These are phyloP conservation scores for Kalaharituber pfeilii DNA, from an alignment of 2,329 filamentous ascomycete genomes.

Conservation along the genomic window DNA sequence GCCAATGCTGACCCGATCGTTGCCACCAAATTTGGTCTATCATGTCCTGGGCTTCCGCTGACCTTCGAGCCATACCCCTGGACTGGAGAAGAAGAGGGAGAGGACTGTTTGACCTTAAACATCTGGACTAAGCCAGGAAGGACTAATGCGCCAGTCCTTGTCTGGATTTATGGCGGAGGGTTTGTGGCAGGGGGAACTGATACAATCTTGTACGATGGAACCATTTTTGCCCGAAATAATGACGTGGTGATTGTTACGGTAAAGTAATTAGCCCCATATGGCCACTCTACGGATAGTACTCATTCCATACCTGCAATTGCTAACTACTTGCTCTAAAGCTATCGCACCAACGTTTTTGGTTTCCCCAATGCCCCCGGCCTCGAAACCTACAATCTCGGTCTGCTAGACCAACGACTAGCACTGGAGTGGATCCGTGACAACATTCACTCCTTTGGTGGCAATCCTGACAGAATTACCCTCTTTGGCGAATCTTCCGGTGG, in stretches of 20 bases:
- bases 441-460: slow-evolving; percentile 38
- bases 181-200: slow-evolving; percentile 1
- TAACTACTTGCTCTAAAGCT: too few species aligned
- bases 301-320: neutral
- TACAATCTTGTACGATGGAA: neutral
- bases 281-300: neutral
- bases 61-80: neutral
- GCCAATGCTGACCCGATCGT: neutral
- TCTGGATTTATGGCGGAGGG: slow-evolving; percentile 4
- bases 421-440: slow-evolving; percentile 38
- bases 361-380: slow-evolving; percentile 8
- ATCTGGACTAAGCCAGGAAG: neutral
- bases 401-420: slow-evolving; percentile 37
- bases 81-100: neutral
- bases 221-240: neutral
- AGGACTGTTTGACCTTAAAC: slow-evolving; percentile 3
- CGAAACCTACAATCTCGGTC: slow-evolving; percentile 13
- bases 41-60: neutral
- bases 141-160: neutral
- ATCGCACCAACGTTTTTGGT: slow-evolving; percentile 15
- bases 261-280: neutral
- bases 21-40: slow-evolving; percentile 3
- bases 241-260: neutral
- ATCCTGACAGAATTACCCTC: slow-evolving; percentile 36
- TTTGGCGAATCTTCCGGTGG: slow-evolving; percentile 40